Percentiles rank a stretch among this genome's conserved stretches.
These are phyloP conservation scores for Phlegmacium glaucopus DNA, from an alignment of 768 basidiomycete genomes.

Conservation along the genomic window DNA sequence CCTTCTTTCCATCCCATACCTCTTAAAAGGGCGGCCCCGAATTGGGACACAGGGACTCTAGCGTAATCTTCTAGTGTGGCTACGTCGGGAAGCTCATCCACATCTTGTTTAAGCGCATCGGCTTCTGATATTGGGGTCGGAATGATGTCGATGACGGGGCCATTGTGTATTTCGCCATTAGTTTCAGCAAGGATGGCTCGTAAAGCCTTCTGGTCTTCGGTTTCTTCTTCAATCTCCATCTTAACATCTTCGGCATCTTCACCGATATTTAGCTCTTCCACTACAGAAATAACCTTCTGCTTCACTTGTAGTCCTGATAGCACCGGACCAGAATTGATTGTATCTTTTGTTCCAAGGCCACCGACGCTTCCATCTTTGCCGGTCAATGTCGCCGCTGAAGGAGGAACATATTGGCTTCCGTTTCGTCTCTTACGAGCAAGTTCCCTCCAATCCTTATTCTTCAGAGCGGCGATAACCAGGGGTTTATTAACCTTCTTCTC, in stretches of 20 bases:
- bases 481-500: constrained; percentile 51
- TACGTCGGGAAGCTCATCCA: constrained; percentile 71
- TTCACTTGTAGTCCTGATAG: constrained; percentile 61
- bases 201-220: constrained; percentile 79
- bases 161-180: constrained; percentile 35
- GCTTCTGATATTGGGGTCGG: constrained; percentile 65
- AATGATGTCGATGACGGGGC: constrained; percentile 59
- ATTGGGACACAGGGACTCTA: constrained; percentile 87
- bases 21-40: constrained; percentile 87
- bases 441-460: constrained; percentile 91
- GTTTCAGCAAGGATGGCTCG: constrained; percentile 70
- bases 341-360: constrained; percentile 69
- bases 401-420: constrained; percentile 60
- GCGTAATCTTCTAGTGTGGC: constrained; percentile 85
- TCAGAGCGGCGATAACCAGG: constrained; percentile 80
- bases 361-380: constrained; percentile 74
- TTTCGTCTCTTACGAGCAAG: constrained; percentile 64
- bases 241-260: constrained; percentile 17
- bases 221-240: constrained; percentile 33
- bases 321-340: constrained; percentile 76
- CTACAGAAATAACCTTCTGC: constrained; percentile 25
- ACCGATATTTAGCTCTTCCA: constrained; percentile 15
- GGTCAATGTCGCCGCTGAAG: constrained; percentile 48
- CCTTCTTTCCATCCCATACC: constrained; percentile 98
- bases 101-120: constrained; percentile 83